phyloP scores from a whole-genome alignment of 371 early-diverging fungal genomes.

The Mucor indicus region DNA sequence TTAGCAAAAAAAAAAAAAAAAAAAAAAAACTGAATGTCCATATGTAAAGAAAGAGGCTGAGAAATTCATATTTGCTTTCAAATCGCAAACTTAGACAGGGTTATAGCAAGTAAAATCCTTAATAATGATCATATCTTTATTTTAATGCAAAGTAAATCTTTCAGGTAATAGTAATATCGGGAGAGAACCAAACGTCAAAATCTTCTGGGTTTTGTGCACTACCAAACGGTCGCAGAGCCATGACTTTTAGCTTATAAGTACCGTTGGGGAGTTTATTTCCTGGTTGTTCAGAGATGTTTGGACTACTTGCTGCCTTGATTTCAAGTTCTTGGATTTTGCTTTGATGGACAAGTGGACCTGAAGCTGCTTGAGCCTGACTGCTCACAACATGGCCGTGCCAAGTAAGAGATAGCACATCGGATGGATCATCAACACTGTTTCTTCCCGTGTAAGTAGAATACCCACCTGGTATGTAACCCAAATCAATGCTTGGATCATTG shows the following conservation, averaged over 20 bases:
- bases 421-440: constrained; percentile 18
- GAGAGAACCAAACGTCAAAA: constrained; percentile 39
- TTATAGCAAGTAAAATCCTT: too few relatives aligned
- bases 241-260: constrained; percentile 27
- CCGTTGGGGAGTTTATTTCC: constrained; percentile 20
- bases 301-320: too few relatives aligned
- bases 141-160: too few relatives aligned
- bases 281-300: too few relatives aligned
- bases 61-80: too few relatives aligned
- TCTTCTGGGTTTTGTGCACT: constrained; percentile 17
- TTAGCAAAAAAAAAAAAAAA: too few relatives aligned
- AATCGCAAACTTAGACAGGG: too few relatives aligned
- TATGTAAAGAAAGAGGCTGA: too few relatives aligned
- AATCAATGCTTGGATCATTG: constrained; percentile 1
- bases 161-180: too few relatives aligned
- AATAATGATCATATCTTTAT: too few relatives aligned
- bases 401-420: constrained; percentile 20
- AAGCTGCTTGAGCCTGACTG: constrained; percentile 18
- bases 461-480: constrained; percentile 35
- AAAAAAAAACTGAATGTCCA: too few relatives aligned
- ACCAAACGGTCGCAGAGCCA: constrained; percentile 38
- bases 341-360: not conserved
- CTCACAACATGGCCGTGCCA: constrained; percentile 34
- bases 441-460: constrained; percentile 27
- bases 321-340: not conserved